Evolutionary conservation across 495 filamentous ascomycete genomes (phyloP).

Genomic region (Niebla homalea): DNA sequence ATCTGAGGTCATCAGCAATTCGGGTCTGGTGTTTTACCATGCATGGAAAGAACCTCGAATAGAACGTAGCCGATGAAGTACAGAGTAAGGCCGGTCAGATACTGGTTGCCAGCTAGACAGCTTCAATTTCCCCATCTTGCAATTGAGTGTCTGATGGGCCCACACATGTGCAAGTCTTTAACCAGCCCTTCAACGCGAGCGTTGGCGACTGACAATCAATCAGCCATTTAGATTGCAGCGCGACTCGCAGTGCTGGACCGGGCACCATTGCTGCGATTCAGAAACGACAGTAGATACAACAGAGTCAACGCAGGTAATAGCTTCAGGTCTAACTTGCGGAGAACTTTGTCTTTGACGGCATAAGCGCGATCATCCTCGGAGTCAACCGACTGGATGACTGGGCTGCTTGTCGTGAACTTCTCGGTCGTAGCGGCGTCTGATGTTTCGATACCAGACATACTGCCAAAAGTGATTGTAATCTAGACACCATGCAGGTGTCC

Average conservation of each 20-base stretch:
- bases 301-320: conserved; percentile 55
- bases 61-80: conserved; percentile 70
- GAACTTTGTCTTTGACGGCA: conserved; percentile 41
- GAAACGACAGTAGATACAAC: conserved; percentile 59
- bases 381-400: no score
- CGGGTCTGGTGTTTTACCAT: not conserved
- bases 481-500: no score
- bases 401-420: no score
- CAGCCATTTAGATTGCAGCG: not conserved
- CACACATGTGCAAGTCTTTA: conserved; percentile 48
- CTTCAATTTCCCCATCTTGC: not conserved
- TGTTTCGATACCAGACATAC: no score
- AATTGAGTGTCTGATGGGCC: not conserved
- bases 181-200: conserved; percentile 50
- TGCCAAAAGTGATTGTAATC: no score
- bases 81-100: conserved; percentile 55
- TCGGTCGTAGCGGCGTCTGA: no score
- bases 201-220: conserved; percentile 35
- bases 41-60: conserved; percentile 31
- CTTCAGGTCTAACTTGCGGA: conserved; percentile 51
- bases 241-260: not conserved
- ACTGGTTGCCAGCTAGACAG: conserved; percentile 47
- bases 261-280: conserved; percentile 61
- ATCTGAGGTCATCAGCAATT: conserved; percentile 27
- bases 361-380: no score